A percentile compares a stretch with the other conserved stretches of the same genome.
Evolutionary conservation across 176 grass and related monocot species (phyloP).

Genomic region (Miscanthus lutarioriparius): DNA sequence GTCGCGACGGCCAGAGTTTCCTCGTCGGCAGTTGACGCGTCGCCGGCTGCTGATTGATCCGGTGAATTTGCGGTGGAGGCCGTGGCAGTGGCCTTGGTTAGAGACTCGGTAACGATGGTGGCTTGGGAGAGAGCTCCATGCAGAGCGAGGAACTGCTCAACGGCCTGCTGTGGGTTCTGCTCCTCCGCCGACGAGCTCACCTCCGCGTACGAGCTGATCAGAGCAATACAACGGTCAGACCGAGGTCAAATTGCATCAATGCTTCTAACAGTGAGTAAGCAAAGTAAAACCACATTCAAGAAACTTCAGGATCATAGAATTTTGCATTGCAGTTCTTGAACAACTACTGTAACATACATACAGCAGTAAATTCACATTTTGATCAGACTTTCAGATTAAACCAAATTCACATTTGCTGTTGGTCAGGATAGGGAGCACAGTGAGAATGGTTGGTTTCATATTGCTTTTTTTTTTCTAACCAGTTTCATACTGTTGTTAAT

Average conservation of each 20-base stretch:
- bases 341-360: neutral
- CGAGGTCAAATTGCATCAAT: conserved; percentile 10
- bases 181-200: conserved; percentile 71
- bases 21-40: conserved; percentile 31
- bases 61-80: conserved; percentile 35
- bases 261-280: conserved; percentile 1
- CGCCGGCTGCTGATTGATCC: neutral
- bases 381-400: neutral
- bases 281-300: neutral
- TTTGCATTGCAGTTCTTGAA: neutral
- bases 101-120: conserved; percentile 51
- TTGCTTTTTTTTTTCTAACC: neutral
- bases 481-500: neutral
- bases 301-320: neutral
- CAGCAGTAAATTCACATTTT: conserved; percentile 7
- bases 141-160: conserved; percentile 86
- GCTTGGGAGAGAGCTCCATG: conserved; percentile 63
- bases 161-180: conserved; percentile 77
- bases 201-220: conserved; percentile 71
- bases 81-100: conserved; percentile 30
- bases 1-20: conserved; percentile 45
- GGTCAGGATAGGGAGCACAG: neutral
- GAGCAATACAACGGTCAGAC: conserved; percentile 23
- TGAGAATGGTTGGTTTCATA: neutral
- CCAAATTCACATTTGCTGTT: neutral